A percentile compares a stretch with the other conserved stretches of the same genome.
Conservation (phyloP, 75 land plant genomes). For the Pinus taeda region DNA sequence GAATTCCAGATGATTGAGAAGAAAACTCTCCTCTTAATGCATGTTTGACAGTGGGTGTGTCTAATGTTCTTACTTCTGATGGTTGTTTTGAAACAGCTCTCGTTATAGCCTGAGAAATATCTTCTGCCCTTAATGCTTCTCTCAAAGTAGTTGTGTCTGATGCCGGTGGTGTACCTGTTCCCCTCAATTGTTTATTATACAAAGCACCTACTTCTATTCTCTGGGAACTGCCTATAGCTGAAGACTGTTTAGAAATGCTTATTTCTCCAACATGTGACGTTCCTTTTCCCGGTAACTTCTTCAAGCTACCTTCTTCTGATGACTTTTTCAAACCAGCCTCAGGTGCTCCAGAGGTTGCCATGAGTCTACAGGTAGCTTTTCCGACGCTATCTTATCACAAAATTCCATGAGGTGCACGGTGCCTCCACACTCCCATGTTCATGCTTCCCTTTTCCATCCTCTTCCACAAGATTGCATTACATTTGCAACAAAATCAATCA, state of each 20-base stretch:
- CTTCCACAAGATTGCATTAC: no score
- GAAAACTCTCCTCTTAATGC: not conserved
- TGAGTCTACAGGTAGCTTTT: not conserved
- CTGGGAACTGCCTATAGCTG: not conserved
- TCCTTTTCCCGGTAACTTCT: slow-evolving; percentile 8
- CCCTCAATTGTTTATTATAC: not conserved
- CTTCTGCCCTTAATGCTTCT: not conserved
- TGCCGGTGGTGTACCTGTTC: not conserved
- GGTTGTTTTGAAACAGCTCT: not conserved
- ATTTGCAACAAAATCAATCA: no score
- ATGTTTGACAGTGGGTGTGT: not conserved
- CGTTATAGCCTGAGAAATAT: not conserved
- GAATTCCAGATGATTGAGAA: slow-evolving; percentile 10
- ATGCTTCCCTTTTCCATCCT: no score
- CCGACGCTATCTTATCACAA: not conserved
- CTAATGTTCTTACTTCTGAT: not conserved
- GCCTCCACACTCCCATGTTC: not conserved
- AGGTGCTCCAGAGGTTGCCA: slow-evolving; percentile 4
- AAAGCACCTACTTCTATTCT: not conserved
- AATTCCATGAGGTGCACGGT: slow-evolving; percentile 3
- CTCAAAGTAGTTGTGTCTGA: not conserved
- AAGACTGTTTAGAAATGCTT: not conserved
- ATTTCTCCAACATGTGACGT: not conserved
- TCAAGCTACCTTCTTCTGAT: slow-evolving; percentile 5
- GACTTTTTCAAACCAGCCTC: slow-evolving; percentile 1